phyloP scores from a whole-genome alignment of 352 stramenopile species.

The Thalassiosira hispida region DNA sequence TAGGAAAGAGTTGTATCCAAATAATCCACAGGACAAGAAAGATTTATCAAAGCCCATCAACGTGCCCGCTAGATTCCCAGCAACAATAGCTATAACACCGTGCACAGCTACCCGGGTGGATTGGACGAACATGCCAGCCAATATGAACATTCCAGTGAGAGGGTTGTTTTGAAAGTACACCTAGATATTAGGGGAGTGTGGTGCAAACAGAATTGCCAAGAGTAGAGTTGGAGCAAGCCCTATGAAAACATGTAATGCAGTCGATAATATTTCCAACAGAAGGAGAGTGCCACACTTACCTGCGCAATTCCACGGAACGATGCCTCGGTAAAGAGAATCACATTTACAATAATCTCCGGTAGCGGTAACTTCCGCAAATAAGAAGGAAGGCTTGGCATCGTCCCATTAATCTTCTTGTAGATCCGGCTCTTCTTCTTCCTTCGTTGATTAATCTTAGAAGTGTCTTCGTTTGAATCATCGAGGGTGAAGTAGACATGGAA shows the following conservation, averaged over 20 bases:
- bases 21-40: constrained; percentile 43
- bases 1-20: constrained; percentile 58
- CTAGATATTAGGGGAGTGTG: too few species aligned
- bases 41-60: constrained; percentile 51
- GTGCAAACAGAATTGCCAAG: too few species aligned
- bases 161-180: constrained; percentile 62
- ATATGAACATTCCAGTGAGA: constrained; percentile 42
- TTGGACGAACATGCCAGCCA: constrained; percentile 52
- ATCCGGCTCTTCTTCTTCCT: neutral
- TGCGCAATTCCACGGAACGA: constrained; percentile 31
- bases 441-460: constrained; percentile 1
- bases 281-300: neutral
- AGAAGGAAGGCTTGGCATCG: constrained; percentile 21
- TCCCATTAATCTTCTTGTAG: constrained; percentile 21
- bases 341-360: neutral
- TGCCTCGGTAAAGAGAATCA: constrained; percentile 22
- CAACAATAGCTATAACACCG: constrained; percentile 41
- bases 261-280: too few species aligned
- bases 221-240: too few species aligned
- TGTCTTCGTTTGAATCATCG: constrained; percentile 10
- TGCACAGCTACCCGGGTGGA: constrained; percentile 41
- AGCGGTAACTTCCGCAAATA: neutral
- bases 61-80: constrained; percentile 32
- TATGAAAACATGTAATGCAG: too few species aligned
- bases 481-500: constrained; percentile 18